A percentile compares a stretch with the other conserved stretches of the same genome.
Conservation (phyloP, 768 basidiomycete species). For the Ramaria sp. region DNA sequence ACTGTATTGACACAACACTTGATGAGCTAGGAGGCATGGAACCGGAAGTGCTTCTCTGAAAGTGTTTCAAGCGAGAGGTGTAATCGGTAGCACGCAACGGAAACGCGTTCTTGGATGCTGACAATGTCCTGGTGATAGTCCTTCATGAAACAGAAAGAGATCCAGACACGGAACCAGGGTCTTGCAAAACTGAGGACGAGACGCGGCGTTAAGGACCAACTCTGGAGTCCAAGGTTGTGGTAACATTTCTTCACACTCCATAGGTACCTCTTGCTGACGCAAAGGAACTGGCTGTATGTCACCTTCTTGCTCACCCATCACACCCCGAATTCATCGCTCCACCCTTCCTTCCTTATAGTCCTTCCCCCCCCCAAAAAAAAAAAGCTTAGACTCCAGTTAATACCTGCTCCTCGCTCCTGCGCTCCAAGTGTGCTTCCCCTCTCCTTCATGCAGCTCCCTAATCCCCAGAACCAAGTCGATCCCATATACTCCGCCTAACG, state of each 20-base stretch:
- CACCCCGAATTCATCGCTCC: not conserved
- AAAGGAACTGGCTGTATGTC: not conserved
- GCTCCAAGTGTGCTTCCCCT: not conserved
- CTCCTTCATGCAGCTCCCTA: not conserved
- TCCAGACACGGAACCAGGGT: not conserved
- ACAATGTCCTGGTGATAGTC: not conserved
- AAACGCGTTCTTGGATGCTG: not conserved
- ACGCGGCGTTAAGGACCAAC: not conserved
- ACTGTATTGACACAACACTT: not conserved
- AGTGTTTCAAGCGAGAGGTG: not conserved
- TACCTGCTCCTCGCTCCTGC: not conserved
- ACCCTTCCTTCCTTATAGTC: not conserved
- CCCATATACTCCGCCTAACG: conserved; percentile 40
- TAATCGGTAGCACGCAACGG: not conserved
- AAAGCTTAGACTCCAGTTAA: not conserved
- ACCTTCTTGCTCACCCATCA: not conserved
- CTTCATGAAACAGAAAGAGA: not conserved
- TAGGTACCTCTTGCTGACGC: not conserved
- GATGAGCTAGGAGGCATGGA: not conserved
- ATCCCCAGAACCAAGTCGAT: conserved; percentile 19
- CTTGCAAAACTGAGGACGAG: not conserved
- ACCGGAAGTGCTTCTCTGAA: not conserved
- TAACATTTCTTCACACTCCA: not conserved
- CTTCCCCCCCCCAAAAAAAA: not conserved
- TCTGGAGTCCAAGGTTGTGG: not conserved